Evolutionary conservation across 495 filamentous ascomycete species (phyloP).

Genomic region (Lasiosphaeria ovina): DNA sequence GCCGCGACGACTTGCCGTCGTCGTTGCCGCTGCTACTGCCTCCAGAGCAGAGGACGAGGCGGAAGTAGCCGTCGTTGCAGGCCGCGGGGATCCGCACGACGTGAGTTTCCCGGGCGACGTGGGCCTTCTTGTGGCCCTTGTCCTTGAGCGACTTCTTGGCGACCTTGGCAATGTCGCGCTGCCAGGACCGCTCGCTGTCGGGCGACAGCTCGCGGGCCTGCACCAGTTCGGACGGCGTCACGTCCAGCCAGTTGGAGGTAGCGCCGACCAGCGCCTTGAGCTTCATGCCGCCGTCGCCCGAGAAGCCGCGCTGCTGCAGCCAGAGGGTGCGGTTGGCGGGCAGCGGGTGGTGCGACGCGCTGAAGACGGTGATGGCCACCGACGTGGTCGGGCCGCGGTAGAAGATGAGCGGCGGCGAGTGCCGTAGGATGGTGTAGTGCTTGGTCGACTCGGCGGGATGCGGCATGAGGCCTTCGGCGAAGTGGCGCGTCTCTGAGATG

Average conservation of each 20-base stretch:
- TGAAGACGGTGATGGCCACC: conserved; percentile 60
- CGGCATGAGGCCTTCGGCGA: conserved; percentile 60
- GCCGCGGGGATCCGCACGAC: conserved; percentile 62
- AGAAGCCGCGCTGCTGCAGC: conserved; percentile 65
- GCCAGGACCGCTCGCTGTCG: conserved; percentile 61
- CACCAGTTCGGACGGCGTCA: conserved; percentile 55
- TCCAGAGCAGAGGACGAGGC: conserved; percentile 58
- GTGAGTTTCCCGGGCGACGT: conserved; percentile 57
- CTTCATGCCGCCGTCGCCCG: conserved; percentile 66
- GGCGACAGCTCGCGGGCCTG: conserved; percentile 44
- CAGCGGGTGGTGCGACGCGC: conserved; percentile 48
- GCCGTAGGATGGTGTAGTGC: conserved; percentile 65
- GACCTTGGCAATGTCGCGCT: conserved; percentile 62
- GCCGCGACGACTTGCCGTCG: conserved; percentile 12
- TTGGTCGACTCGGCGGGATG: conserved; percentile 64
- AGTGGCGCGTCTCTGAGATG: conserved; percentile 57
- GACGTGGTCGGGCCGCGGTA: conserved; percentile 63
- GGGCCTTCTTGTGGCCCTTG: conserved; percentile 43
- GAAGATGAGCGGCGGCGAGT: conserved; percentile 60
- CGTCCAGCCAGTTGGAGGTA: conserved; percentile 60
- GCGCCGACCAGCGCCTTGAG: conserved; percentile 57
- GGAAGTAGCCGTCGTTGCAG: conserved; percentile 64
- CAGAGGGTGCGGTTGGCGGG: conserved; percentile 59
- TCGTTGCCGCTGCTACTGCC: conserved; percentile 29
- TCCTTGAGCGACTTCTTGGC: conserved; percentile 46